phyloP scores from a whole-genome alignment of 768 basidiomycete genomes.

The Artomyces pyxidatus region DNA sequence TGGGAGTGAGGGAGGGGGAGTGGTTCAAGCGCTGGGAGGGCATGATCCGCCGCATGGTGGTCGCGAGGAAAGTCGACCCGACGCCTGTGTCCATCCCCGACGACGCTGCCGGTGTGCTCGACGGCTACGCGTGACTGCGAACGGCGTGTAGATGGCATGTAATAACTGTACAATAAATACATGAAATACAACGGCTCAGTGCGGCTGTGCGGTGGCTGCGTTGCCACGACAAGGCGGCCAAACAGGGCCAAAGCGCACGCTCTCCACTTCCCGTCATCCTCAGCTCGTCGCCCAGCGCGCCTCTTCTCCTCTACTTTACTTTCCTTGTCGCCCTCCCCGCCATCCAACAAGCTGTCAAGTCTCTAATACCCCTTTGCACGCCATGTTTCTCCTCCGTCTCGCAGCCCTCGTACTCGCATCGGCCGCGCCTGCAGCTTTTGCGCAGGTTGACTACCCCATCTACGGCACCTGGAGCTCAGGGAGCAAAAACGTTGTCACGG shows the following conservation, averaged over 20 bases:
- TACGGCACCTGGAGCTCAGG: slow-evolving; percentile 86
- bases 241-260: slow-evolving; percentile 14
- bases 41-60: slow-evolving; percentile 54
- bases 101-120: no score
- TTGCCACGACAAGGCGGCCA: slow-evolving; percentile 3
- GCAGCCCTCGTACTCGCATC: slow-evolving; percentile 23
- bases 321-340: slow-evolving; percentile 8
- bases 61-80: no score
- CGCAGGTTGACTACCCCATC: slow-evolving; percentile 46
- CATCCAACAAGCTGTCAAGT: slow-evolving; percentile 17
- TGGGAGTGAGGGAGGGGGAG: slow-evolving; percentile 63
- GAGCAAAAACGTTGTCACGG: slow-evolving; percentile 67
- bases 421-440: slow-evolving; percentile 20
- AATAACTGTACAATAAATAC: no score
- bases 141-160: no score
- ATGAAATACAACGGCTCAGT: no score
- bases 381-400: slow-evolving; percentile 14
- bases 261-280: slow-evolving; percentile 10
- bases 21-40: slow-evolving; percentile 78
- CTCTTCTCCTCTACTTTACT: slow-evolving; percentile 15
- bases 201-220: no score
- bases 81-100: no score
- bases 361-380: slow-evolving; percentile 15
- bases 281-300: slow-evolving; percentile 6
- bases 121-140: no score